Evolutionary conservation across 2,329 filamentous ascomycete species (phyloP), one percentile per base, ranked within the genome.

Genomic region (Trichoderma sp.): DNA sequence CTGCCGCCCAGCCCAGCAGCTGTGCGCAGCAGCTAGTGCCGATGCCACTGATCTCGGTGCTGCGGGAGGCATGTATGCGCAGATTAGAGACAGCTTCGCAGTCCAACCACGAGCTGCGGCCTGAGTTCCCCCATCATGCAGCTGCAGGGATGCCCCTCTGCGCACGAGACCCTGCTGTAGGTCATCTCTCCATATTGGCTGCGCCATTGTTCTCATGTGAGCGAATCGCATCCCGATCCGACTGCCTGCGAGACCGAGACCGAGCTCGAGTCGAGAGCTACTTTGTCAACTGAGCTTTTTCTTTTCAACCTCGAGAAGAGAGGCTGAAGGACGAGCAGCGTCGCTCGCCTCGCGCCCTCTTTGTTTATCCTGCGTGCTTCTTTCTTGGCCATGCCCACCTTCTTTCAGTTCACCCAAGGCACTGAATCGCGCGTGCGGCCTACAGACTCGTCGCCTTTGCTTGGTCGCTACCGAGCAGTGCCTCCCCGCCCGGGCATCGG

Each of bases 331-430:
- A 53, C 65, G 65, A 40, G 47, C 56, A 49, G 64, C 35, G 63
- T 31, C 24, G 61, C 62, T 43, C 69, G 61, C 56, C 62, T 62
- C 53, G 43, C 35, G 35, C 47, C 64, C 57, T 68, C 49, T n/a
- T 27, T 27, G 27, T 27, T 24, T 55, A 16, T 19, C 40, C 21
- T 31, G 14, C 27, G 55, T 31, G n/a, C n/a, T 27, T 31, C 53
- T 57, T 64, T 43, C 55, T 21, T 31, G 35, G 49, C 49, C 71
- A 90, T 90, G 88, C 87, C 88, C 76, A 83, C 85, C 75, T 89
- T 90, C 83, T 91, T 91, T 80, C 83, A 86, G 77, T 91, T 91
- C 80, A 88, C 88, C 72, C 88, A 88, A 75, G 89, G 88, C 77
- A 84, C 81, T 75, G 89, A 91, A 79, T 85, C 87, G 72, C 84